Evolutionary conservation across 129 eudicot genomes (phyloP).

Genomic region (Heracleum sosnowskyi): DNA sequence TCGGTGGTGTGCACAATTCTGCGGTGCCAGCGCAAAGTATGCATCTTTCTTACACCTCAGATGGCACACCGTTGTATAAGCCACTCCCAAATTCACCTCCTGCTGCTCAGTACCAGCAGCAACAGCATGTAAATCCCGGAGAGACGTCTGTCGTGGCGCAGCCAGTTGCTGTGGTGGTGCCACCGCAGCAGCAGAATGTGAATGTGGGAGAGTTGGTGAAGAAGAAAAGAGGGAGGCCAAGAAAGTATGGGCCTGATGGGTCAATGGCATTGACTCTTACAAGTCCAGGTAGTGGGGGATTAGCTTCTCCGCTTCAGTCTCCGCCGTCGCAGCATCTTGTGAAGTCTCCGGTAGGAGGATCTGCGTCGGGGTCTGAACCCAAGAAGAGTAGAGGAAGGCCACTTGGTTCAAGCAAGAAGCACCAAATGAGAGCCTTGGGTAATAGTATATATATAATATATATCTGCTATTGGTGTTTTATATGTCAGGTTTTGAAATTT

Average conservation of each 20-base stretch:
- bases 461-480: background rate
- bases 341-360: constrained; percentile 27
- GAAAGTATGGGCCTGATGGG: constrained; percentile 73
- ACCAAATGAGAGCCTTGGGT: constrained; percentile 54
- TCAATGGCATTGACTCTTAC: constrained; percentile 32
- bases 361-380: constrained; percentile 29
- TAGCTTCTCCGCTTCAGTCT: constrained; percentile 28
- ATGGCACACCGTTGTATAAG: constrained; percentile 31
- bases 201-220: constrained; percentile 33
- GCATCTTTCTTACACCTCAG: constrained; percentile 40
- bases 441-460: background rate
- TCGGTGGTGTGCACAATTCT: constrained; percentile 18
- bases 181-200: constrained; percentile 33
- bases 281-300: constrained; percentile 16
- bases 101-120: constrained; percentile 20
- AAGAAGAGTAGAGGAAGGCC: constrained; percentile 77
- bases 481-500: background rate
- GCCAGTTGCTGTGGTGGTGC: background rate
- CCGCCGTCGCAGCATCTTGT: constrained; percentile 13
- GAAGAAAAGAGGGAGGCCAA: constrained; percentile 74
- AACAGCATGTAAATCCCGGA: background rate
- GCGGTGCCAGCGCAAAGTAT: constrained; percentile 28
- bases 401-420: constrained; percentile 64
- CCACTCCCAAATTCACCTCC: constrained; percentile 29
- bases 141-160: background rate